A percentile compares a stretch with the other conserved stretches of the same genome.
Evolutionary conservation across 176 grass and related monocot species (phyloP).

Genomic region (Lolium multiflorum): DNA sequence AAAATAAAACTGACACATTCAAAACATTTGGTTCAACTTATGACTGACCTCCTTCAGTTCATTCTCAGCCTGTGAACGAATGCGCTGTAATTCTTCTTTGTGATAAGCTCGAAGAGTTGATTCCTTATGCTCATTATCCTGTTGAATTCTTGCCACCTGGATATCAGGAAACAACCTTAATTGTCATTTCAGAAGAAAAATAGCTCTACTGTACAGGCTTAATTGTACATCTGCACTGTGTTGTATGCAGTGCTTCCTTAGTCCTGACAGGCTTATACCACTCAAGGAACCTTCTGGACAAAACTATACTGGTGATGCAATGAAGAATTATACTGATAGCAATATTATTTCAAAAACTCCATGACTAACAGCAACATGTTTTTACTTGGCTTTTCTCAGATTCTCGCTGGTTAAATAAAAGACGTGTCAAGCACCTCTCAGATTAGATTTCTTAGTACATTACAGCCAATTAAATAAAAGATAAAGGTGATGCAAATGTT

Average conservation of each 20-base stretch:
- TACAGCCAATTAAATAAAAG: too few species aligned
- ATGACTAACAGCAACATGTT: constrained; percentile 15
- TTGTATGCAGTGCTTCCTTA: constrained; percentile 13
- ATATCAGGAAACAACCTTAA: constrained; percentile 47
- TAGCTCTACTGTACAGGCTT: not conserved
- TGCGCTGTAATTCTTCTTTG: constrained; percentile 81
- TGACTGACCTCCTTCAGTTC: constrained; percentile 87
- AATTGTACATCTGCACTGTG: constrained; percentile 9
- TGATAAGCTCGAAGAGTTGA: constrained; percentile 65
- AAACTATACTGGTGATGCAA: constrained; percentile 10
- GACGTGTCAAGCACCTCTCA: too few species aligned
- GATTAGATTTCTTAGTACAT: too few species aligned
- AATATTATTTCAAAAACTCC: constrained; percentile 24
- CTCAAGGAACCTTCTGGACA: not conserved
- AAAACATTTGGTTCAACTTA: constrained; percentile 35
- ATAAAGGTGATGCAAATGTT: too few species aligned
- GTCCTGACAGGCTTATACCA: not conserved
- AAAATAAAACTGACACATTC: constrained; percentile 32
- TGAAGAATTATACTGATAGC: constrained; percentile 13
- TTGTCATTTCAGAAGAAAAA: constrained; percentile 33
- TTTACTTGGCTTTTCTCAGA: not conserved
- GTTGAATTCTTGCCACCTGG: constrained; percentile 78
- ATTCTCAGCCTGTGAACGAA: constrained; percentile 84
- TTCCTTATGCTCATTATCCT: constrained; percentile 81
- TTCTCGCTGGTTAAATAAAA: too few species aligned